Percentiles rank a stretch among this genome's conserved stretches.
Evolutionary conservation across 331 rosid genomes (phyloP).

Genomic region (Malus hybrid): DNA sequence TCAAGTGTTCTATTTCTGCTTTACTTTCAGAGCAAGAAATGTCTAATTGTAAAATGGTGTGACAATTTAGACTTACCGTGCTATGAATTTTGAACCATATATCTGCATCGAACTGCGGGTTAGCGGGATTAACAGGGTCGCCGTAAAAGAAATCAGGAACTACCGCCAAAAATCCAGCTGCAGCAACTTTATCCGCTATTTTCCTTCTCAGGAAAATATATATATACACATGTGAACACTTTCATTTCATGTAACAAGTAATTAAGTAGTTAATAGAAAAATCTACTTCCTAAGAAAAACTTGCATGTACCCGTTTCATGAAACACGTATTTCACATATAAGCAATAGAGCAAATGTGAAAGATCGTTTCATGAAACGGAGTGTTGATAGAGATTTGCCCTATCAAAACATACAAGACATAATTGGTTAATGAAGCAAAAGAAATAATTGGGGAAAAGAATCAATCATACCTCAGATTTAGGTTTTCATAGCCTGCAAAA

Average conservation of each 20-base stretch:
- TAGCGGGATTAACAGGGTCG: slow-evolving; percentile 12
- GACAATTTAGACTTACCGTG: slow-evolving; percentile 12
- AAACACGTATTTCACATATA: too few relatives aligned
- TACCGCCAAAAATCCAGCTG: slow-evolving; percentile 23
- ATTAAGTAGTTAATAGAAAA: background rate
- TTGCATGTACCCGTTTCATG: too few relatives aligned
- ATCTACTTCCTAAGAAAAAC: too few relatives aligned
- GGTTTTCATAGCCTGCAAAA: slow-evolving; percentile 50
- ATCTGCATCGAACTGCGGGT: slow-evolving; percentile 21
- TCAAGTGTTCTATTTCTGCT: background rate
- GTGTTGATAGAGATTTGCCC: too few relatives aligned
- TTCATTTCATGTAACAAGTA: background rate
- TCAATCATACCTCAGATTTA: slow-evolving; percentile 33
- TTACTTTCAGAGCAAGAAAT: background rate
- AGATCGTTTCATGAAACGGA: too few relatives aligned
- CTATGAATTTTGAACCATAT: slow-evolving; percentile 34
- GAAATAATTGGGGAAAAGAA: background rate
- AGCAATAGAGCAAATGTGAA: too few relatives aligned
- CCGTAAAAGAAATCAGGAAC: slow-evolving; percentile 23
- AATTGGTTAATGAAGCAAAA: background rate
- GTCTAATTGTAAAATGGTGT: background rate
- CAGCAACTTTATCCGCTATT: slow-evolving; percentile 20
- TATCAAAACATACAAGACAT: background rate
- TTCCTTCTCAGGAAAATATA: slow-evolving; percentile 4
- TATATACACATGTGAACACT: background rate